These are phyloP conservation scores for Pseudohalonectria lignicola DNA, from an alignment of 2,329 filamentous ascomycete species.

Conservation along the genomic window DNA sequence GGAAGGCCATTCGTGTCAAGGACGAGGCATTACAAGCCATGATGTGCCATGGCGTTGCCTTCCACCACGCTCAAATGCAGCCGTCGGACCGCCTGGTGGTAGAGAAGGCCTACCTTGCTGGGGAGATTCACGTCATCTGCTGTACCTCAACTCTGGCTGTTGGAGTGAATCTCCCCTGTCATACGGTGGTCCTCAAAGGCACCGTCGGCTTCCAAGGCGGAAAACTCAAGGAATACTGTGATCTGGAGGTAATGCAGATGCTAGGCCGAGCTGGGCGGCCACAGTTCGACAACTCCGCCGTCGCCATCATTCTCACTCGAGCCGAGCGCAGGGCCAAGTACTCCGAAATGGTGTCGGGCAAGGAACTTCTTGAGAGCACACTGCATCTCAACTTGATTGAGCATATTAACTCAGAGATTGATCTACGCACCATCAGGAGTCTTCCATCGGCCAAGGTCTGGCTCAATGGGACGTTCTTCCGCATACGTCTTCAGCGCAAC, in stretches of 20 bases:
- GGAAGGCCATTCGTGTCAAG: conserved; percentile 34
- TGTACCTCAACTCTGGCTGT: conserved; percentile 80
- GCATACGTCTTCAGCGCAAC: conserved; percentile 61
- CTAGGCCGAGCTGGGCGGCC: conserved; percentile 73
- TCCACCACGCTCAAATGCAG: conserved; percentile 71
- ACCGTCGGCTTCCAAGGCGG: conserved; percentile 56
- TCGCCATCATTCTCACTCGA: conserved; percentile 70
- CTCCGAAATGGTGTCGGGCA: conserved; percentile 61
- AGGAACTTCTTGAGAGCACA: conserved; percentile 65
- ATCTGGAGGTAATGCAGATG: conserved; percentile 87
- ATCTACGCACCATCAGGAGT: conserved; percentile 59
- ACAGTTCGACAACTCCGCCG: conserved; percentile 68
- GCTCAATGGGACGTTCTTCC: conserved; percentile 69
- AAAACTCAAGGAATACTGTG: conserved; percentile 58
- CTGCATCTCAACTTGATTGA: conserved; percentile 72
- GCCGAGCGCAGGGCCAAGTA: conserved; percentile 54
- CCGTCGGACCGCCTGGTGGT: conserved; percentile 51
- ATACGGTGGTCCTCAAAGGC: conserved; percentile 75
- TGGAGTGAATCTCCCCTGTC: conserved; percentile 73
- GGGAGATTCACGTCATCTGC: conserved; percentile 71
- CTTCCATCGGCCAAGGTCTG: conserved; percentile 57
- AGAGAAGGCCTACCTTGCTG: conserved; percentile 57
- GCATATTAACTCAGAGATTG: conserved; percentile 76
- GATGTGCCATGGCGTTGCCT: conserved; percentile 52
- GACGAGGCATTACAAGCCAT: conserved; percentile 48